Evolutionary conservation across 139 green algal genomes (phyloP), one percentile per base, ranked within the genome.

Genomic region (Tetradesmus obliquus): DNA sequence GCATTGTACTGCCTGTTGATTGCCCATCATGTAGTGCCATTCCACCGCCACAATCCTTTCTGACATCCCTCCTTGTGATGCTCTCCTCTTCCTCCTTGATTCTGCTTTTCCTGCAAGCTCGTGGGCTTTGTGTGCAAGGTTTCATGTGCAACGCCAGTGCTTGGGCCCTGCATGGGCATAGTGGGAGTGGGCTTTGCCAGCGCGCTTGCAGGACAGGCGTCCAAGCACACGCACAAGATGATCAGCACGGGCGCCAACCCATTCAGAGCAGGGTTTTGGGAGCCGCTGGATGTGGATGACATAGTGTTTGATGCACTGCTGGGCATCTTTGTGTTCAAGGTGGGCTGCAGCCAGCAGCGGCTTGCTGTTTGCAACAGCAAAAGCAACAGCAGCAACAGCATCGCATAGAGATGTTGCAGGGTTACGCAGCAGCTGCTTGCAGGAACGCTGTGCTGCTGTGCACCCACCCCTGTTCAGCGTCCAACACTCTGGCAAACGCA

Each of bases 121-220:
- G 13, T 91, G 9, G 95, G 95, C 76, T 90, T 93, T 51, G 92
- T 84, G 5, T 89, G 94, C 51, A 94, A 95, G n/a, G 90, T 98
- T 2, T 97, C 96, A 5, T 98, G 94, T 71, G 93, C 90, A 1
- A 98, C 95, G 7, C 96, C 94, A 2, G 82, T 98, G 10, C 81
- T 96, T 0, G 94, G 92, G 32, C 83, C 94, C 19, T 60, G 89
- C n/a, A 74, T 95, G 80, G 95, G 96, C 17, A 3, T 94, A 53
- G 19, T 96, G 22, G 94, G 95, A 10, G 93, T 97, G 13, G 95
- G 96, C 17, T 53, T 96, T 8, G 93, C 94, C 19, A 96, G 95
- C 32, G 95, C 92, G 1, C 86, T 96, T 54, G 93, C 95, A 6
- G 96, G 95, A 6, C 93, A 96, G 81, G 94, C 94, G 9, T 91